Evolutionary conservation across 768 basidiomycete genomes (phyloP), one percentile per base, ranked within the genome.

Genomic region (Boletus patriciae): DNA sequence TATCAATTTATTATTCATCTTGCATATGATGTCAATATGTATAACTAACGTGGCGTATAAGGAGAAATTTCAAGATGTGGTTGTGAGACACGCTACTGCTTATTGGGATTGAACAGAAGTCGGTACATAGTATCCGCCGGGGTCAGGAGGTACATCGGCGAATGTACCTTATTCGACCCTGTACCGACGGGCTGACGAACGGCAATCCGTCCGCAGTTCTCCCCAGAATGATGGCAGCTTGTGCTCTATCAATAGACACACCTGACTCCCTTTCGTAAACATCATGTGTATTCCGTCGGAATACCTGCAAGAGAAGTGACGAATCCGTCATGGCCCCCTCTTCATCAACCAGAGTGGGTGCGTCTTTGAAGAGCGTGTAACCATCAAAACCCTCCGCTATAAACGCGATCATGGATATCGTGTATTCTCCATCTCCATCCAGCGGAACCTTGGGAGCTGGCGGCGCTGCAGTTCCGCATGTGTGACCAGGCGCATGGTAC

Each of bases 1-100:
- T 63, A 68, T 65, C 44, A 34, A 33, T 38, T 49, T 49, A 67
- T 58, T 58, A 49, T 57, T 54, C 25, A 47, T 47, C 49, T 50
- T 49, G 45, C 51, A 61, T 18, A 50, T 36, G 41, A 48, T 15
- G 34, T 63, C 33, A 37, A 48, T 12, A 29, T 63, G 31, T 61
- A 52, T 19, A 15, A 46, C 57, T 58, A 50, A 45, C 58, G 42
- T 27, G 29, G n/a, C n/a, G n/a, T n/a, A n/a, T 29, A 18, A 27
- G 40, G 25, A 42, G 18, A 16, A 29, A 21, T 19, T 15, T 31
- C 25, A 33, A 44, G 29, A 11, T 13, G 15, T 46, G 6, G 6
- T n/a, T 23, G 7, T 15, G 10, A 16, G 23, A 18, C 12, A 4
- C 6, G 7, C 37, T 15, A 18, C 6, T 36, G 11, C 16, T 23